Evolutionary conservation across 2,329 filamentous ascomycete species (phyloP).

Genomic region (Cladosporium phlei): DNA sequence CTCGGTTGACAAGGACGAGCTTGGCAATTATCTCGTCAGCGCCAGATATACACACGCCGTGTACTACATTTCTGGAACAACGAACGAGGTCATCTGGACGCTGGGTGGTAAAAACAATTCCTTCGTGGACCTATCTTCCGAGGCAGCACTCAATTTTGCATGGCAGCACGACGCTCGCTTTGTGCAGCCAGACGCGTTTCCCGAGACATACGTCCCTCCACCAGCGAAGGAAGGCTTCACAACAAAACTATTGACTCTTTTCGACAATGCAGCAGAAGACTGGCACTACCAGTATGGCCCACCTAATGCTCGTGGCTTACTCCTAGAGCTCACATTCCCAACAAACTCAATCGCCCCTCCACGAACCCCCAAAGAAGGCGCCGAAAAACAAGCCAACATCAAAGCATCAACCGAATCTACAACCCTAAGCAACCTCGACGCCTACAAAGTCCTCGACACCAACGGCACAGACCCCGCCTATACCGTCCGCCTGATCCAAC

Average conservation of each 20-base stretch:
- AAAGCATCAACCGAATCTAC: neutral
- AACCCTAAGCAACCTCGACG: conserved; percentile 10
- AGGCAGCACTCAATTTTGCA: conserved; percentile 27
- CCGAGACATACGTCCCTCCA: conserved; percentile 24
- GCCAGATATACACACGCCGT: conserved; percentile 40
- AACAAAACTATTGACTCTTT: conserved; percentile 47
- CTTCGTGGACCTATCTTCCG: conserved; percentile 30
- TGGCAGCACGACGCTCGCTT: conserved; percentile 34
- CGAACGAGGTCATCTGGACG: conserved; percentile 43
- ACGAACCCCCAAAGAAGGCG: neutral
- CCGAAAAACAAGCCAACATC: neutral
- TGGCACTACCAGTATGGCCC: conserved; percentile 28
- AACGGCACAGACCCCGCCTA: conserved; percentile 27
- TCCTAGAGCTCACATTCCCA: conserved; percentile 32
- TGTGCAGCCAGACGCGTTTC: conserved; percentile 21
- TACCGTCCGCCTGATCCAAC: conserved; percentile 27
- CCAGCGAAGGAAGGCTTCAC: conserved; percentile 22
- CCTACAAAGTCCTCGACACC: conserved; percentile 23
- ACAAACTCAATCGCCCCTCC: neutral
- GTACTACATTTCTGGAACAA: conserved; percentile 42
- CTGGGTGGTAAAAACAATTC: conserved; percentile 44
- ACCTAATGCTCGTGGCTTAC: conserved; percentile 27
- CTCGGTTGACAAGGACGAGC: conserved; percentile 44
- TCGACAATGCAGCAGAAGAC: conserved; percentile 50
- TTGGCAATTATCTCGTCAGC: conserved; percentile 46